Evolutionary conservation across 139 green algal genomes (phyloP), one percentile per base, ranked within the genome.

Genomic region (Raphidocelis subcapitata): DNA sequence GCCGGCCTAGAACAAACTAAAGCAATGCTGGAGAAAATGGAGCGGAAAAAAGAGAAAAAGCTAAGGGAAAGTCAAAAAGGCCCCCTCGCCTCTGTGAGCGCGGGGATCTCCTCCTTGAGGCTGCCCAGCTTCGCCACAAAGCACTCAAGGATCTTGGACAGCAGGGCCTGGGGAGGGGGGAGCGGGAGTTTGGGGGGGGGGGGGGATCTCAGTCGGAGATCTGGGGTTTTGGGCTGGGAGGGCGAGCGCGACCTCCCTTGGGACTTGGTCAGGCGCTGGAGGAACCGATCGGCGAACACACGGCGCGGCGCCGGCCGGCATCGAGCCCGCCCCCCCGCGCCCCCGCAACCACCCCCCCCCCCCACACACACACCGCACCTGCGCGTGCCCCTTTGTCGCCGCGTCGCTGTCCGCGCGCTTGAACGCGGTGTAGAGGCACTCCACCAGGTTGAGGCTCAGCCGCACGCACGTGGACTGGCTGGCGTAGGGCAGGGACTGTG

Each of bases 381-480:
- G 57, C 47, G 65, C 69, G 69, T 65, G 54, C 65, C 65, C 67
- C 80, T 80, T 80, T 16, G 56, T 56, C 2, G 33, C 33, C 15
- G 65, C 47, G 57, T 75, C 74, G 47, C 29, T 33, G 24, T 65
- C 46, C 3, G 46, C 32, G 3, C 65, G 62, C 65, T 79, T 79
- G 73, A 79, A 74, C 2, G 64, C 41, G 63, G 73, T 49, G 74
- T 92, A 96, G 1, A 97, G 80, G 26, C 84, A 89, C 74, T 97
- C 92, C 26, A 94, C 89, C 65, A 97, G 76, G 76, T 95, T 96
- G 57, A 95, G 90, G 73, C 95, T 87, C 77, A 97, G 84, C 26
- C 92, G 83, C 61, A 96, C 81, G 46, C 88, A 93, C 0, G 93
- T 97, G 49, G 74, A 84, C 67, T 97, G 90, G 54, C 92, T 84